A percentile compares a stretch with the other conserved stretches of the same genome.
Evolutionary conservation across 1,284 basidiomycete genomes (phyloP).

Genomic region (Puccinia hordei): DNA sequence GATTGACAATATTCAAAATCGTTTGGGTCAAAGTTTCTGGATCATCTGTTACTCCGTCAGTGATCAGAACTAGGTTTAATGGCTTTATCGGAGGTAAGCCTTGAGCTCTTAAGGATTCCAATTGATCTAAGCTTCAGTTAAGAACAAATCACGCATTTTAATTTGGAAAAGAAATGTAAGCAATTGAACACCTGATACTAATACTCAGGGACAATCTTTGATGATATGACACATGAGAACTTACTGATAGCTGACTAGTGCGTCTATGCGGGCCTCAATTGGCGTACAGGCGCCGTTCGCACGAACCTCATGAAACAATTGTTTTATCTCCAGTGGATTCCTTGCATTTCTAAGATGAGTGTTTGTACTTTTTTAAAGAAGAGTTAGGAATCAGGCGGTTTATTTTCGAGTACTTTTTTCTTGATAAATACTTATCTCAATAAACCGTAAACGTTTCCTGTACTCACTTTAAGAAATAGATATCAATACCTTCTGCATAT

Average conservation of each 20-base stretch:
- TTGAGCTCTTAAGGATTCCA: slow-evolving; percentile 57
- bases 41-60: slow-evolving; percentile 67
- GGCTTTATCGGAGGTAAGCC: slow-evolving; percentile 63
- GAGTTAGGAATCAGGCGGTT: not conserved
- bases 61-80: slow-evolving; percentile 67
- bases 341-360: slow-evolving; percentile 38
- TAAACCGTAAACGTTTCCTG: not conserved
- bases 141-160: slow-evolving; percentile 1
- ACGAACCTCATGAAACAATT: slow-evolving; percentile 24
- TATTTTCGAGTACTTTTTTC: not conserved
- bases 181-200: too few relatives aligned
- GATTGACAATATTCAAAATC: slow-evolving; percentile 64
- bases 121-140: slow-evolving; percentile 15
- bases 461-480: slow-evolving; percentile 48
- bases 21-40: slow-evolving; percentile 60
- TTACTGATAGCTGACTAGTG: slow-evolving; percentile 39
- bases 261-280: slow-evolving; percentile 39
- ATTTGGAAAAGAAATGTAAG: not conserved
- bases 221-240: not conserved
- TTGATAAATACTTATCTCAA: not conserved
- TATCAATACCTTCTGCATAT: slow-evolving; percentile 40
- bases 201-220: not conserved
- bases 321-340: slow-evolving; percentile 13
- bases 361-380: not conserved
- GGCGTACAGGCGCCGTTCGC: slow-evolving; percentile 42